A percentile compares a stretch with the other conserved stretches of the same genome.
Evolutionary conservation across 257 asterid genomes (phyloP).

Genomic region (Plectranthus barbatus): DNA sequence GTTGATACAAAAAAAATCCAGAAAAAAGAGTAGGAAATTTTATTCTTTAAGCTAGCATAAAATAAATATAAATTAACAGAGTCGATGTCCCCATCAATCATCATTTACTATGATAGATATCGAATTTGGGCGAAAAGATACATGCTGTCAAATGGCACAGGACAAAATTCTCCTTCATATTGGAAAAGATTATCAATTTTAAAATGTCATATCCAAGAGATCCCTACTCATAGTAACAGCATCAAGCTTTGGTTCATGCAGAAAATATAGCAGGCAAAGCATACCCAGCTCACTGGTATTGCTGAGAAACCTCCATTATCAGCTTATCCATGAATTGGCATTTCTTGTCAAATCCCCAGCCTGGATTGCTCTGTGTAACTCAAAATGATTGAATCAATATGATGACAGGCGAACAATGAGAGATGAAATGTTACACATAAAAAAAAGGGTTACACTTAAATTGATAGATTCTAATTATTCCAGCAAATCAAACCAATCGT

Average conservation of each 20-base stretch:
- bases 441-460: not conserved
- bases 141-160: not conserved
- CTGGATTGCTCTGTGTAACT: conserved; percentile 79
- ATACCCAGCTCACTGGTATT: conserved; percentile 46
- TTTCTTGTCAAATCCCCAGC: conserved; percentile 93
- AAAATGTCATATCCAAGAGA: not conserved
- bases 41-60: too few relatives aligned
- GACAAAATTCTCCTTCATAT: not conserved
- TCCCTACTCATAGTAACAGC: too few relatives aligned
- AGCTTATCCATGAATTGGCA: conserved; percentile 86
- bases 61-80: too few relatives aligned
- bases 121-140: too few relatives aligned
- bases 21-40: too few relatives aligned
- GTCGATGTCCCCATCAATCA: too few relatives aligned
- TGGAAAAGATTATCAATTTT: not conserved
- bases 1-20: too few relatives aligned
- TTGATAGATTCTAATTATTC: not conserved
- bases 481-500: not conserved
- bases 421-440: not conserved
- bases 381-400: not conserved
- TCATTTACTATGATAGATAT: too few relatives aligned
- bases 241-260: not conserved
- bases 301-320: conserved; percentile 52
- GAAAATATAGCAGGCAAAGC: not conserved
- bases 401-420: not conserved